Percentiles rank a stretch among this genome's conserved stretches.
Evolutionary conservation across 768 basidiomycete species (phyloP).

Genomic region (Leucocoprinus birnbaumii): DNA sequence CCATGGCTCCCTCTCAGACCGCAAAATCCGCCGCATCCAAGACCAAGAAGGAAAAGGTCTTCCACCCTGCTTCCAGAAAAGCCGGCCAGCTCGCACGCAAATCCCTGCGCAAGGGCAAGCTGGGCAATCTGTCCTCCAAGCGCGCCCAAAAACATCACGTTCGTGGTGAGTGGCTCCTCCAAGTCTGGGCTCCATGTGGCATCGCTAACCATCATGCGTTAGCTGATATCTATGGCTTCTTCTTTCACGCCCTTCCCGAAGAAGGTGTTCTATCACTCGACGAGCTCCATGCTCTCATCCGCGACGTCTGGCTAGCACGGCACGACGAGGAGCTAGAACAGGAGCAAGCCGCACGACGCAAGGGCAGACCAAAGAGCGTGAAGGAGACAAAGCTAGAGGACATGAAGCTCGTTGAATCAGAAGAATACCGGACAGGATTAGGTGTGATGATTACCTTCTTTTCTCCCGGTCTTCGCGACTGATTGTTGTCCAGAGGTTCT

Average conservation of each 20-base stretch:
- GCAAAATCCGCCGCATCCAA: conserved; percentile 23
- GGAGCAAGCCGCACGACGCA: conserved; percentile 60
- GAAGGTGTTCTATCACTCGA: conserved; percentile 55
- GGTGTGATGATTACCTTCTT: conserved; percentile 43
- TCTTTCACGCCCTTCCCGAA: conserved; percentile 67
- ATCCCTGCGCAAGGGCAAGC: conserved; percentile 65
- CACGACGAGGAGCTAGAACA: conserved; percentile 62
- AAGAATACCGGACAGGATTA: conserved; percentile 77
- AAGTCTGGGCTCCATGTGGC: conserved; percentile 3
- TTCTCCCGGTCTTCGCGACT: conserved; percentile 2
- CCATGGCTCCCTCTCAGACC: conserved; percentile 39
- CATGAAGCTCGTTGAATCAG: conserved; percentile 60
- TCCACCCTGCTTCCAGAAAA: conserved; percentile 83
- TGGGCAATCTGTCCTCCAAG: conserved; percentile 52
- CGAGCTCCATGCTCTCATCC: conserved; percentile 63
- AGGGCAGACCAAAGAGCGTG: conserved; percentile 72
- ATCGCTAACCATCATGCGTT: conserved; percentile 13
- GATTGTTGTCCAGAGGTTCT: conserved; percentile 54
- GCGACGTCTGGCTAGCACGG: conserved; percentile 71
- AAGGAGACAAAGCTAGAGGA: conserved; percentile 71
- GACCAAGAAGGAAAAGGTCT: conserved; percentile 71
- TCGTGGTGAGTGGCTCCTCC: conserved; percentile 42
- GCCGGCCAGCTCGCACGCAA: conserved; percentile 71
- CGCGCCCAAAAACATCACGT: conserved; percentile 54
- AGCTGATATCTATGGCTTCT: conserved; percentile 77